Evolutionary conservation across 805 yeast genomes (phyloP).

Genomic region (Cyberlindnera mississippiensis): DNA sequence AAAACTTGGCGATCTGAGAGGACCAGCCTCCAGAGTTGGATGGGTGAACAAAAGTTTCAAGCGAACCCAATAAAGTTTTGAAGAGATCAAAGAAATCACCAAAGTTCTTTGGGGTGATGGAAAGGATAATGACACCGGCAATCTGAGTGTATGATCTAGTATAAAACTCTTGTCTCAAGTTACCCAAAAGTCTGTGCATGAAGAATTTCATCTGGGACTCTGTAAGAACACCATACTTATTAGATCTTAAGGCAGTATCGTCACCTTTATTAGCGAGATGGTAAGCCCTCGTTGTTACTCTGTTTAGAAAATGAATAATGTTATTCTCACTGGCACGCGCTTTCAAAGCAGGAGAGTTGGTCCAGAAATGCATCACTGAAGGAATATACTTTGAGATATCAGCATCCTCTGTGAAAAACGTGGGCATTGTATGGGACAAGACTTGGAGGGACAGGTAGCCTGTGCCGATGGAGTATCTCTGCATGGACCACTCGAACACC

Average conservation of each 20-base stretch:
- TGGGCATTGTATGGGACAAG: slow-evolving; percentile 52
- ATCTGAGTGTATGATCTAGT: slow-evolving; percentile 35
- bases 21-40: slow-evolving; percentile 94
- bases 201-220: slow-evolving; percentile 56
- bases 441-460: slow-evolving; percentile 48
- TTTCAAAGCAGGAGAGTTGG: slow-evolving; percentile 42
- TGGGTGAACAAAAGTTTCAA: slow-evolving; percentile 85
- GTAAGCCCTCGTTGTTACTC: slow-evolving; percentile 49
- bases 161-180: slow-evolving; percentile 34
- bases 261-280: slow-evolving; percentile 29
- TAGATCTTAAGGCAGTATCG: slow-evolving; percentile 32
- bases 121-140: slow-evolving; percentile 55
- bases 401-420: slow-evolving; percentile 27
- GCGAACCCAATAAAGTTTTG: slow-evolving; percentile 55
- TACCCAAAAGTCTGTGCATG: slow-evolving; percentile 49
- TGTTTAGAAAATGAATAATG: slow-evolving; percentile 60
- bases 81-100: slow-evolving; percentile 47
- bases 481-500: slow-evolving; percentile 47
- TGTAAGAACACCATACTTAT: slow-evolving; percentile 60
- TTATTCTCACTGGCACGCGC: slow-evolving; percentile 51
- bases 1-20: slow-evolving; percentile 56
- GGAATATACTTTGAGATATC: slow-evolving; percentile 58
- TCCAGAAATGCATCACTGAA: slow-evolving; percentile 70
- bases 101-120: slow-evolving; percentile 50
- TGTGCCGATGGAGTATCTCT: slow-evolving; percentile 51